phyloP scores from a whole-genome alignment of 2,329 filamentous ascomycete species.

The Dothistroma pini region DNA sequence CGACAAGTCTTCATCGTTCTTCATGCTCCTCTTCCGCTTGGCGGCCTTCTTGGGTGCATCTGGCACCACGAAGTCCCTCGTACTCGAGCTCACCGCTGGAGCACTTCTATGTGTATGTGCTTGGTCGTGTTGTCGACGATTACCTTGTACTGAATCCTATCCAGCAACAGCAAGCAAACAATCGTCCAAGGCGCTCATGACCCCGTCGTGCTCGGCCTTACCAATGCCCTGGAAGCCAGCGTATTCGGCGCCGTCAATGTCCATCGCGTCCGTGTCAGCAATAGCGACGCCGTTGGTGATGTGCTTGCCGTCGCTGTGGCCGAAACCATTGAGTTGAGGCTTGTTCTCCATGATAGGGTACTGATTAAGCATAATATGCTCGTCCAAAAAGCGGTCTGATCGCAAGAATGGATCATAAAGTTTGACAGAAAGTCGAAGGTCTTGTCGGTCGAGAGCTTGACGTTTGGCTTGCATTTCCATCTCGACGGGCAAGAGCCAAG shows the following conservation, averaged over 20 bases:
- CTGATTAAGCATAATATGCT: conserved; percentile 55
- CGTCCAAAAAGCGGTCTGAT: conserved; percentile 71
- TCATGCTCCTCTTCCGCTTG: not conserved
- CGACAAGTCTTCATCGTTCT: not conserved
- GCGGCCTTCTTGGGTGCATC: not conserved
- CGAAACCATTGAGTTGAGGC: conserved; percentile 4
- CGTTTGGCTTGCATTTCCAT: conserved; percentile 70
- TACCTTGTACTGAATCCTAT: conserved; percentile 16
- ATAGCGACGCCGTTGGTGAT: conserved; percentile 22
- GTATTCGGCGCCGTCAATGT: conserved; percentile 36
- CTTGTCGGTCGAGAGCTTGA: conserved; percentile 69
- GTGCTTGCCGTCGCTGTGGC: conserved; percentile 7
- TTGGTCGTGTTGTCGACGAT: conserved; percentile 8
- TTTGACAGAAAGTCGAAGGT: conserved; percentile 71
- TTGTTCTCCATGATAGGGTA: conserved; percentile 22
- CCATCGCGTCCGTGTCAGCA: conserved; percentile 36
- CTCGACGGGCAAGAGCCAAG: conserved; percentile 75
- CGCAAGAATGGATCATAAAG: conserved; percentile 72
- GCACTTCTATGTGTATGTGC: not conserved
- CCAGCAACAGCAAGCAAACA: conserved; percentile 29
- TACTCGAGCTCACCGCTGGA: not conserved
- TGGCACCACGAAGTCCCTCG: not conserved
- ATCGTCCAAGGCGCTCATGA: conserved; percentile 40
- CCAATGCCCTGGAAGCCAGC: conserved; percentile 38
- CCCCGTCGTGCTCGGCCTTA: conserved; percentile 26